Evolutionary conservation across 2,329 filamentous ascomycete genomes (phyloP), one percentile per base, ranked within the genome.

Genomic region (Xylariaceae sp.): DNA sequence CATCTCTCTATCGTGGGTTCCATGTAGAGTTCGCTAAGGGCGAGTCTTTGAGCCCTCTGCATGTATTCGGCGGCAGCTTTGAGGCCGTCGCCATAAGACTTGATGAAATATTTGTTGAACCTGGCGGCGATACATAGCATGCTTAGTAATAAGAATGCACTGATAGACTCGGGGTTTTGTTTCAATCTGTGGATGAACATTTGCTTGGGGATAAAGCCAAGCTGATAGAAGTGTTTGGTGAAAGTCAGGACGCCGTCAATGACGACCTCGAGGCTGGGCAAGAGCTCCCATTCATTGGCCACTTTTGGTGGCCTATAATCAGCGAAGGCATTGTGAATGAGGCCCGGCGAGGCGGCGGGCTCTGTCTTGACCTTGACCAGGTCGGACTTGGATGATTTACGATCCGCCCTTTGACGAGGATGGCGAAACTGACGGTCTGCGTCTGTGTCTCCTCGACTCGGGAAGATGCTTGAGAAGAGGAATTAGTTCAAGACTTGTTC

Each of bases 101-200:
- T 56, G 34, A 68, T 64, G 22, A 79, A 58, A 24, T 66, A 59
- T 2, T 72, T 69, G 22, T 72, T 78, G 48, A 79, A 68, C 17
- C 76, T 68, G 3, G 75, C 74, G 3, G 76, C 78, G 39, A 80
- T 69, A 50, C 74, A 75, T 22, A 81, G 68, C 37, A 81, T 72
- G 44, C 71, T 67, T 9, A 79, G 62, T 16, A 80, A 62, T 18
- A 80, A 64, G 43, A 81, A 81, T 16, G 72, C 64, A 56, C 70
- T 76, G 48, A 76, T 63, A n/a, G 70, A 71, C 12, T 63, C 64
- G 19, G 66, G 64, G 40, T 76, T 66, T 3, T 65, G 65, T 30
- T 62, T 64, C n/a, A 81, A 61, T 6, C 65, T 64, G 18, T 68
- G 61, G 1, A 67, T 63, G 39, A 79, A 78, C 38, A 67, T 60